phyloP scores from a whole-genome alignment of 352 stramenopile species.

The Pythium dissotocum region DNA sequence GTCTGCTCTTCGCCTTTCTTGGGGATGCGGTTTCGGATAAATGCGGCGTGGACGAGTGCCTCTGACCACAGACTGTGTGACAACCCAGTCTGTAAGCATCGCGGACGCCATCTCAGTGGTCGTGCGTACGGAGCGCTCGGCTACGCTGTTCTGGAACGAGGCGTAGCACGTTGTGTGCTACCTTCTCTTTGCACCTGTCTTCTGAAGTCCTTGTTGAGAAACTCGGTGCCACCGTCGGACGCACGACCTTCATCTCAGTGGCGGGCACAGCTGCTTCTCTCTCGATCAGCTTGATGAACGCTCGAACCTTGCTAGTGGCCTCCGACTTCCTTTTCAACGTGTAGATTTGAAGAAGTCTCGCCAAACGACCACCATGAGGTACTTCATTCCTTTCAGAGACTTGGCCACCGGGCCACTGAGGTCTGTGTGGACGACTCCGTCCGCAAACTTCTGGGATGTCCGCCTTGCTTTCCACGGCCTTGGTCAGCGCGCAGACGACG shows the following conservation, averaged over 20 bases:
- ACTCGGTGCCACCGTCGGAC: conserved; percentile 28
- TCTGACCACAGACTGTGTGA: conserved; percentile 10
- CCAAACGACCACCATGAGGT: conserved; percentile 10
- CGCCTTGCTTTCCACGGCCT: not conserved
- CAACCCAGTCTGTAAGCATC: conserved; percentile 21
- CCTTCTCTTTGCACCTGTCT: conserved; percentile 6
- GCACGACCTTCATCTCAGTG: conserved; percentile 16
- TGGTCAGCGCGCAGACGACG: conserved; percentile 7
- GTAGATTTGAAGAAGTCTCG: conserved; percentile 7
- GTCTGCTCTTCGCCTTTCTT: not conserved
- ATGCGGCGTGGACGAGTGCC: conserved; percentile 4
- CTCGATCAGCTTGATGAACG: conserved; percentile 15
- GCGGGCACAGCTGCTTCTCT: conserved; percentile 2
- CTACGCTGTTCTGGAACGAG: conserved; percentile 29
- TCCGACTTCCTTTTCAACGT: conserved; percentile 9
- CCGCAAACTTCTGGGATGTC: not conserved
- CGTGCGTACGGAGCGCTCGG: conserved; percentile 26
- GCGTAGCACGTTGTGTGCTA: conserved; percentile 20
- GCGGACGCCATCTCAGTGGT: conserved; percentile 26
- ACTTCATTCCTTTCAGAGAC: conserved; percentile 3
- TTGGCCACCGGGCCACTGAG: conserved; percentile 5
- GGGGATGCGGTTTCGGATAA: conserved; percentile 7
- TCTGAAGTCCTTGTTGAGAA: conserved; percentile 27
- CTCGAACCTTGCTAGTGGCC: not conserved
- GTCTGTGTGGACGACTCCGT: conserved; percentile 2